These are phyloP conservation scores for Phytophthora fragariae DNA, from an alignment of 352 stramenopile genomes.

Conservation along the genomic window DNA sequence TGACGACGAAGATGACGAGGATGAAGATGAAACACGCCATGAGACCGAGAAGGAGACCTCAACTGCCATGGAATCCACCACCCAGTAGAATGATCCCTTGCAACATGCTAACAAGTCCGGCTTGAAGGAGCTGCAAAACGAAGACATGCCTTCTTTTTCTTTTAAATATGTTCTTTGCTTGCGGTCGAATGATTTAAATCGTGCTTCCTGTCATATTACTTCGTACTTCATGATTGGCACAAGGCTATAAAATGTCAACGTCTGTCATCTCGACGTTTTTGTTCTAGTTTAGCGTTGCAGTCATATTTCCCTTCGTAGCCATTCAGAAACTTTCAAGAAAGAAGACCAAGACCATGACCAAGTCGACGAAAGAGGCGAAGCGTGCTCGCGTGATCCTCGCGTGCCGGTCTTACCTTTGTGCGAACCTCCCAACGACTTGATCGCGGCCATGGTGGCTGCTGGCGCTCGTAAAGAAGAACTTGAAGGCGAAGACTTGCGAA, in stretches of 20 bases:
- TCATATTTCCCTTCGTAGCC: too few species aligned
- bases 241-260: too few species aligned
- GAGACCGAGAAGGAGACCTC: slow-evolving; percentile 11
- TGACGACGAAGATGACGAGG: slow-evolving; percentile 54
- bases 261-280: too few species aligned
- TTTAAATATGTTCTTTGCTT: slow-evolving; percentile 46
- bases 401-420: neutral
- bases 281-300: too few species aligned
- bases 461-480: slow-evolving; percentile 3
- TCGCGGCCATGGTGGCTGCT: slow-evolving; percentile 5
- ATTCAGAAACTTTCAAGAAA: too few species aligned
- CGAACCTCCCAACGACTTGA: slow-evolving; percentile 1
- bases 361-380: too few species aligned
- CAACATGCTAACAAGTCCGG: neutral
- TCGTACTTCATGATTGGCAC: slow-evolving; percentile 4
- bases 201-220: slow-evolving; percentile 23
- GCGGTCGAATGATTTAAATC: slow-evolving; percentile 9
- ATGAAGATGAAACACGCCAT: slow-evolving; percentile 11
- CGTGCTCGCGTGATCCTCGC: neutral
- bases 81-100: neutral
- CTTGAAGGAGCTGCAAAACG: slow-evolving; percentile 15
- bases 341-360: too few species aligned
- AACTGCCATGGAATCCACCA: neutral
- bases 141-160: slow-evolving; percentile 37
- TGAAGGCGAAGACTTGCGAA: neutral